Evolutionary conservation across 768 basidiomycete species (phyloP).

Genomic region (Candolleomyces efflorescens): DNA sequence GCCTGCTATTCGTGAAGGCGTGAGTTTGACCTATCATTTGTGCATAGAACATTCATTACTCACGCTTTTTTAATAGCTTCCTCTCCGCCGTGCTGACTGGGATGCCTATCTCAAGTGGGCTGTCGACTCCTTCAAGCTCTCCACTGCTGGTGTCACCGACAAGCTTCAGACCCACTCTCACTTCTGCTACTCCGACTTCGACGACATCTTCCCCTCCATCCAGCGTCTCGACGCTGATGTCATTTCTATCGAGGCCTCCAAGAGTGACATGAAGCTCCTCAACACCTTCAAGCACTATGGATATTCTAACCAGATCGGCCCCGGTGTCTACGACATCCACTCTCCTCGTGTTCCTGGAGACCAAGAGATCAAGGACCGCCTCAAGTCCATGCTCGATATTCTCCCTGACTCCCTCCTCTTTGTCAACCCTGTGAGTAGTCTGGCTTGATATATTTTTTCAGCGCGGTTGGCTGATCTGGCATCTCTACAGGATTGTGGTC

Average conservation of each 20-base stretch:
- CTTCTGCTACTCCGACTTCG: constrained; percentile 99
- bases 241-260: constrained; percentile 98
- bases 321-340: constrained; percentile 99
- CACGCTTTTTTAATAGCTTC: constrained; percentile 36
- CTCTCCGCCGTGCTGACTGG: constrained; percentile 96
- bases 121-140: constrained; percentile 96
- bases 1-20: constrained; percentile 97
- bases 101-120: constrained; percentile 96
- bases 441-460: not conserved
- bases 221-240: constrained; percentile 97
- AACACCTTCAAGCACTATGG: constrained; percentile 92
- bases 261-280: constrained; percentile 97
- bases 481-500: constrained; percentile 74
- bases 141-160: constrained; percentile 94
- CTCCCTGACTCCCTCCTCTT: constrained; percentile 80
- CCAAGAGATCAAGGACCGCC: constrained; percentile 92
- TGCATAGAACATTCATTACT: too few species aligned
- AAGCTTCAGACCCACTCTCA: constrained; percentile 97
- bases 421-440: constrained; percentile 72
- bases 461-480: constrained; percentile 1
- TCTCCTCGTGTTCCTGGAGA: constrained; percentile 94
- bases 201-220: constrained; percentile 97
- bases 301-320: constrained; percentile 97
- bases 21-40: too few species aligned
- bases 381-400: constrained; percentile 78